Evolutionary conservation across 2,329 filamentous ascomycete genomes (phyloP).

Genomic region (Verticillium albo-atrum): DNA sequence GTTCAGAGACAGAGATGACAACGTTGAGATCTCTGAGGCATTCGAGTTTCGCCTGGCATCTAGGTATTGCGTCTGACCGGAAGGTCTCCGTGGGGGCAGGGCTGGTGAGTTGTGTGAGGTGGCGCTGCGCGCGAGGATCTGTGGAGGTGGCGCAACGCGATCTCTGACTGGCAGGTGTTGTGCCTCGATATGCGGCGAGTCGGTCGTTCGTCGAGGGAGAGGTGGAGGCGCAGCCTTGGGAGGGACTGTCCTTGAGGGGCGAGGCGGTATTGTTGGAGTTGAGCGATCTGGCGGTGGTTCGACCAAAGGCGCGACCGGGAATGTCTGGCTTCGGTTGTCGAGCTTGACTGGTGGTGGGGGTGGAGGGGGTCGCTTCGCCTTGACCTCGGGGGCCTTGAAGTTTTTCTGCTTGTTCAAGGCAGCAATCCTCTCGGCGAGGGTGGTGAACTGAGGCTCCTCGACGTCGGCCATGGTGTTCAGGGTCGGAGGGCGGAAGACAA

Average conservation of each 20-base stretch:
- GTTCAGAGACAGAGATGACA: constrained; percentile 48
- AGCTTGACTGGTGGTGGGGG: constrained; percentile 42
- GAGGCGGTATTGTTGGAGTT: constrained; percentile 33
- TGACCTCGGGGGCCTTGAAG: constrained; percentile 37
- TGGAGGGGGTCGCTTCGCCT: constrained; percentile 35
- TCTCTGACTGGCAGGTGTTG: constrained; percentile 19
- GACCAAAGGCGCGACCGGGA: constrained; percentile 25
- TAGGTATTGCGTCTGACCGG: constrained; percentile 33
- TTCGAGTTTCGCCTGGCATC: constrained; percentile 48
- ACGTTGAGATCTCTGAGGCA: constrained; percentile 51
- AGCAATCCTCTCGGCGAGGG: constrained; percentile 58
- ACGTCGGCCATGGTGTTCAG: constrained; percentile 48
- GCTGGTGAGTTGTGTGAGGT: constrained; percentile 37
- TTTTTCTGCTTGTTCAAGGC: constrained; percentile 59
- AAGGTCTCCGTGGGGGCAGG: constrained; percentile 45
- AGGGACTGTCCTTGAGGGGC: constrained; percentile 21
- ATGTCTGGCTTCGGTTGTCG: constrained; percentile 28
- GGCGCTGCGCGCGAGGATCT: constrained; percentile 31
- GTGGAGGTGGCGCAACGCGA: constrained; percentile 25
- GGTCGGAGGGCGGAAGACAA: neutral
- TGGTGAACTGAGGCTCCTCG: constrained; percentile 58
- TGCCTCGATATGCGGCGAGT: constrained; percentile 14
- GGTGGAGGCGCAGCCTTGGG: constrained; percentile 27
- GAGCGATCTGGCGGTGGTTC: constrained; percentile 12
- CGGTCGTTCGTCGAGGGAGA: constrained; percentile 32